A percentile compares a stretch with the other conserved stretches of the same genome.
phyloP scores from a whole-genome alignment of 768 basidiomycete species.

The Lentinula detonsa region DNA sequence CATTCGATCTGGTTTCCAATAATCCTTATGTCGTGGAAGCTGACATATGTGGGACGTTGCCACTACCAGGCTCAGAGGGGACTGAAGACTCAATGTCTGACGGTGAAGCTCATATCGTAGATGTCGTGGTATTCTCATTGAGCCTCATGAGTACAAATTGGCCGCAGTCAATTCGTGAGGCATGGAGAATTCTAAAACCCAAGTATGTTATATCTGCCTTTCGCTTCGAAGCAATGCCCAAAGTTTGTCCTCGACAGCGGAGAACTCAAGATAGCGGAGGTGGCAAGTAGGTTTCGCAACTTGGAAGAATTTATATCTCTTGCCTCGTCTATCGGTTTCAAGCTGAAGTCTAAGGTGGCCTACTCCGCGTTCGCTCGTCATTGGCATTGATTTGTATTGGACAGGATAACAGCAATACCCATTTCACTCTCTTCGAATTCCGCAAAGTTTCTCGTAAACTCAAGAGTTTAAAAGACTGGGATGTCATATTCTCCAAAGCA shows the following conservation, averaged over 20 bases:
- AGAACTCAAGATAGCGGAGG: slow-evolving; percentile 83
- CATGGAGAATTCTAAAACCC: slow-evolving; percentile 80
- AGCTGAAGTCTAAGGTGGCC: slow-evolving; percentile 58
- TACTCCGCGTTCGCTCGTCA: not conserved
- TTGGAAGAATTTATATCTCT: slow-evolving; percentile 62
- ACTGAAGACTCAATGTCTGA: slow-evolving; percentile 28
- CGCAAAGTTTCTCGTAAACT: slow-evolving; percentile 45
- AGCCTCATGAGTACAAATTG: slow-evolving; percentile 98
- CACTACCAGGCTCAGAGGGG: slow-evolving; percentile 76
- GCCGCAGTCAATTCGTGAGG: slow-evolving; percentile 85
- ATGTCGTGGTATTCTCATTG: slow-evolving; percentile 88
- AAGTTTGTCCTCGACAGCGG: slow-evolving; percentile 42
- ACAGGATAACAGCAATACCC: slow-evolving; percentile 76
- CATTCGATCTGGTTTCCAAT: slow-evolving; percentile 77
- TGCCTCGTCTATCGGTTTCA: slow-evolving; percentile 67
- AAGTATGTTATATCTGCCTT: slow-evolving; percentile 47
- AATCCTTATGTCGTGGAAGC: slow-evolving; percentile 76
- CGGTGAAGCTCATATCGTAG: slow-evolving; percentile 73
- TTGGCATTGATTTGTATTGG: not conserved
- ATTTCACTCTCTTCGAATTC: slow-evolving; percentile 84
- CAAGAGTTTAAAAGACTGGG: slow-evolving; percentile 58
- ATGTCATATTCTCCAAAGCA: slow-evolving; percentile 43
- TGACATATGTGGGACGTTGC: slow-evolving; percentile 78
- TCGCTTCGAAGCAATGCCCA: not conserved
- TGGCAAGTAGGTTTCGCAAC: slow-evolving; percentile 74